A percentile compares a stretch with the other conserved stretches of the same genome.
Conservation (phyloP, 768 basidiomycete genomes). For the Agrocybe pediades region DNA sequence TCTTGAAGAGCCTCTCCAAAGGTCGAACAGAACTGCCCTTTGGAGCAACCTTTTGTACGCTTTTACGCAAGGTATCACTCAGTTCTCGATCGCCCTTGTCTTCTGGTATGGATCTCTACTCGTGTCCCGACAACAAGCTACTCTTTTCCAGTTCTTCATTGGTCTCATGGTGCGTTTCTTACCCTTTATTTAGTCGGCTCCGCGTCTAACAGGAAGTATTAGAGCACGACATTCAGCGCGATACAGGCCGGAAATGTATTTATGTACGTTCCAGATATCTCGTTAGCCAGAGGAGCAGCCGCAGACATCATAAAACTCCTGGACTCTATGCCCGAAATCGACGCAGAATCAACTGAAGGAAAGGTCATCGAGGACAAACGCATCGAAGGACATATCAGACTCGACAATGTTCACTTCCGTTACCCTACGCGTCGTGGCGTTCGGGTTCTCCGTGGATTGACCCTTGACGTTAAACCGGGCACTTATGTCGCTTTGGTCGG, state of each 20-base stretch:
- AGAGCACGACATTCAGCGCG: slow-evolving; percentile 76
- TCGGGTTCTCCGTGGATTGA: slow-evolving; percentile 79
- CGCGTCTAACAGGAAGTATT: slow-evolving; percentile 9
- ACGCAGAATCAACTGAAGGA: slow-evolving; percentile 72
- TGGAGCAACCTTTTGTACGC: slow-evolving; percentile 71
- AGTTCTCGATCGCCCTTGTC: slow-evolving; percentile 82
- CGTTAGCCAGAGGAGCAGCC: slow-evolving; percentile 79
- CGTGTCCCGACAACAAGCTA: slow-evolving; percentile 54
- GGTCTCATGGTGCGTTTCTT: slow-evolving; percentile 65
- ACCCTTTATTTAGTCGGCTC: neutral
- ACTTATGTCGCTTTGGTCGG: slow-evolving; percentile 86
- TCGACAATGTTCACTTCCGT: slow-evolving; percentile 84
- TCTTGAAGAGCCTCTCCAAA: slow-evolving; percentile 68
- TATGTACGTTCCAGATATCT: slow-evolving; percentile 85
- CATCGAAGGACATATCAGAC: slow-evolving; percentile 63
- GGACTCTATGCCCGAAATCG: slow-evolving; percentile 77
- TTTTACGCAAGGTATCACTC: slow-evolving; percentile 70
- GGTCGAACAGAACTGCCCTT: slow-evolving; percentile 65
- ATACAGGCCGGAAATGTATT: slow-evolving; percentile 89
- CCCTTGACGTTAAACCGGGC: slow-evolving; percentile 70
- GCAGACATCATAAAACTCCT: slow-evolving; percentile 74
- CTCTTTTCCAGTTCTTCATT: slow-evolving; percentile 75
- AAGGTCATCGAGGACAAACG: slow-evolving; percentile 45
- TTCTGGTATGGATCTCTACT: slow-evolving; percentile 78
- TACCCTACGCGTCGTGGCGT: slow-evolving; percentile 88